phyloP scores from a whole-genome alignment of 2,329 filamentous ascomycete species.

The Pyrenophora graminea region DNA sequence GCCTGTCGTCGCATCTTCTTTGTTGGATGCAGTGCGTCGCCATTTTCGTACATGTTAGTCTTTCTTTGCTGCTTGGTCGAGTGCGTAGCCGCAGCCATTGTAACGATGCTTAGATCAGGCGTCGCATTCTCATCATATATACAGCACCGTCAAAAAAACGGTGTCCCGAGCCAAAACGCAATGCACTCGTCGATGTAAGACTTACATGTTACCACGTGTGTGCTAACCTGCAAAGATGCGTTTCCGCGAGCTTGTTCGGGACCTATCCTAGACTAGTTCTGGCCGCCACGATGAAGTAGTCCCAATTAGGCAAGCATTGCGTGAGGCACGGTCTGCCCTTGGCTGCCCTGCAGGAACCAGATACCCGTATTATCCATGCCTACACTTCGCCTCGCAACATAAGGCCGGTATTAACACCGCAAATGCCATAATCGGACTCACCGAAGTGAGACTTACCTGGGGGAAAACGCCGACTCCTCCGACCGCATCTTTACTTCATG shows the following conservation, averaged over 20 bases:
- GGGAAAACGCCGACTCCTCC: neutral
- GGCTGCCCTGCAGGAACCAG: slow-evolving; percentile 1
- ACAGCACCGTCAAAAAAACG: neutral
- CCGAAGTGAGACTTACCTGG: neutral
- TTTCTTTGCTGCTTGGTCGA: neutral
- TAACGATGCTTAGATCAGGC: neutral
- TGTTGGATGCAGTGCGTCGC: neutral
- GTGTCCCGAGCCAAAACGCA: slow-evolving; percentile 1
- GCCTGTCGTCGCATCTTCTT: neutral
- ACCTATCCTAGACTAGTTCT: slow-evolving; percentile 8
- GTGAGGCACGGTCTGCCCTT: slow-evolving; percentile 4
- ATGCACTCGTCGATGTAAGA: neutral
- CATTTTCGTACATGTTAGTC: neutral
- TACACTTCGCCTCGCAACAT: slow-evolving; percentile 3
- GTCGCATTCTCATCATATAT: slow-evolving; percentile 2
- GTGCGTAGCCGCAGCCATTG: neutral
- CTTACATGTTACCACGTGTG: slow-evolving; percentile 12
- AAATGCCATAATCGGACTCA: neutral
- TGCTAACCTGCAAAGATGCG: slow-evolving; percentile 16
- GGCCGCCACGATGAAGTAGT: slow-evolving; percentile 2
- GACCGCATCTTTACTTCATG: neutral
- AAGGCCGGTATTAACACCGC: slow-evolving; percentile 4
- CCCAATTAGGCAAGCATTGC: slow-evolving; percentile 17
- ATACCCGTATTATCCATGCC: neutral
- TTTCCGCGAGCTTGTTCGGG: slow-evolving; percentile 16